Conservation (phyloP, 805 yeast genomes). For the Lachancea fermentati region DNA sequence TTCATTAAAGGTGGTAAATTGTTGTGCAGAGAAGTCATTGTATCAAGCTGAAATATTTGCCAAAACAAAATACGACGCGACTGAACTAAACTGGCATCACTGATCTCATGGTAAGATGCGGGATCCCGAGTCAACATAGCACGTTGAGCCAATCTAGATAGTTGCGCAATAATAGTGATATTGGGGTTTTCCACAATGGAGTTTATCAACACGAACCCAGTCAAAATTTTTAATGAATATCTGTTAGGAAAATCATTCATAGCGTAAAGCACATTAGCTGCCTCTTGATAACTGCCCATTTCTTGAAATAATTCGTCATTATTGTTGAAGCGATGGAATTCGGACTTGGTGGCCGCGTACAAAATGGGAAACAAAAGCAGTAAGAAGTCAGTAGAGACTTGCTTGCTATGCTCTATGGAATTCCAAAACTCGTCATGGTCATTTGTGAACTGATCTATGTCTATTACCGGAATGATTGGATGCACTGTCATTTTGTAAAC, state of each 20-base stretch:
- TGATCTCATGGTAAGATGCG: slow-evolving; percentile 43
- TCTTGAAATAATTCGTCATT: slow-evolving; percentile 36
- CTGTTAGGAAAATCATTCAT: slow-evolving; percentile 48
- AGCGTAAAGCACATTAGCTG: slow-evolving; percentile 44
- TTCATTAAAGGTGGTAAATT: slow-evolving; percentile 50
- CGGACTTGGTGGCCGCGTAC: slow-evolving; percentile 55
- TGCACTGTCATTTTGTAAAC: slow-evolving; percentile 50
- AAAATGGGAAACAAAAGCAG: slow-evolving; percentile 47
- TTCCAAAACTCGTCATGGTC: slow-evolving; percentile 50
- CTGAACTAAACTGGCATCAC: slow-evolving; percentile 44
- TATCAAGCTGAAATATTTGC: slow-evolving; percentile 57
- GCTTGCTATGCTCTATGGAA: slow-evolving; percentile 8
- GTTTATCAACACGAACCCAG: slow-evolving; percentile 45
- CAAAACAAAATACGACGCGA: slow-evolving; percentile 59
- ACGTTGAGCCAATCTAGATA: slow-evolving; percentile 51
- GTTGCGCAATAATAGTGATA: slow-evolving; percentile 48
- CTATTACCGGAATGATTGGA: slow-evolving; percentile 49
- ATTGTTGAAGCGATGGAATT: slow-evolving; percentile 52
- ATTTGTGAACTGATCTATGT: slow-evolving; percentile 38
- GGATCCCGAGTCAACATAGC: slow-evolving; percentile 58
- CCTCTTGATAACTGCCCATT: slow-evolving; percentile 45
- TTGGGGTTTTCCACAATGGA: slow-evolving; percentile 53
- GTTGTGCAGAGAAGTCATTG: slow-evolving; percentile 49
- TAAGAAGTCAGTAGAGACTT: slow-evolving; percentile 36
- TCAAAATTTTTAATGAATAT: slow-evolving; percentile 36